Percentiles rank a stretch among this genome's conserved stretches.
phyloP scores from a whole-genome alignment of 164 flowering plant species.

The Umbellularia californica region DNA sequence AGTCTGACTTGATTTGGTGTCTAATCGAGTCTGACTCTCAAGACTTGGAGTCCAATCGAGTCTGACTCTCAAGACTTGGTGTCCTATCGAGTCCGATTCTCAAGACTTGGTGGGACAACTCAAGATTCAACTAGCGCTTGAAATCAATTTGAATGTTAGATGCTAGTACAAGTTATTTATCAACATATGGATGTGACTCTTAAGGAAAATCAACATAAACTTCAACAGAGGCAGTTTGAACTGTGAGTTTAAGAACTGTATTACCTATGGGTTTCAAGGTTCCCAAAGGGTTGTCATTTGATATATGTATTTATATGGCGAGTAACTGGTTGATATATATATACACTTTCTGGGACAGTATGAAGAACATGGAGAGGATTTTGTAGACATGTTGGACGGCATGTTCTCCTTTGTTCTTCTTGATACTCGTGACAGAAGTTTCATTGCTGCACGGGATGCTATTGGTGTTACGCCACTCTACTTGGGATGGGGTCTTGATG shows the following conservation, averaged over 20 bases:
- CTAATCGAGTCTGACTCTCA: background rate
- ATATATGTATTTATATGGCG: background rate
- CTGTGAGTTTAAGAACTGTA: background rate
- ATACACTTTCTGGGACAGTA: constrained; percentile 40
- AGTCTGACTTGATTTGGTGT: background rate
- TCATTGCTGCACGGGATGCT: constrained; percentile 93
- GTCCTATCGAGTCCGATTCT: background rate
- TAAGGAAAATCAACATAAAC: background rate
- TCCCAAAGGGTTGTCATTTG: too few species aligned
- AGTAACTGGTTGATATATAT: background rate
- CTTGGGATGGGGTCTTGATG: constrained; percentile 98
- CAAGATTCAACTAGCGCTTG: background rate
- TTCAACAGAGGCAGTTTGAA: background rate
- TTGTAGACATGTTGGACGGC: constrained; percentile 94
- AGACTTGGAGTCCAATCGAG: background rate
- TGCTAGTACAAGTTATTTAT: background rate
- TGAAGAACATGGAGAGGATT: constrained; percentile 91
- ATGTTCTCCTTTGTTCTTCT: constrained; percentile 97
- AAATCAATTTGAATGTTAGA: too few species aligned
- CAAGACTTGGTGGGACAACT: background rate
- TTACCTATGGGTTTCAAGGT: background rate
- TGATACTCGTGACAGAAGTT: constrained; percentile 86
- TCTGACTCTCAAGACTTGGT: background rate
- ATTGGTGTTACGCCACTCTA: constrained; percentile 95
- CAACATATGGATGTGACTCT: background rate